phyloP scores from a whole-genome alignment of 163 green algal genomes.

The Volvox carteri region DNA sequence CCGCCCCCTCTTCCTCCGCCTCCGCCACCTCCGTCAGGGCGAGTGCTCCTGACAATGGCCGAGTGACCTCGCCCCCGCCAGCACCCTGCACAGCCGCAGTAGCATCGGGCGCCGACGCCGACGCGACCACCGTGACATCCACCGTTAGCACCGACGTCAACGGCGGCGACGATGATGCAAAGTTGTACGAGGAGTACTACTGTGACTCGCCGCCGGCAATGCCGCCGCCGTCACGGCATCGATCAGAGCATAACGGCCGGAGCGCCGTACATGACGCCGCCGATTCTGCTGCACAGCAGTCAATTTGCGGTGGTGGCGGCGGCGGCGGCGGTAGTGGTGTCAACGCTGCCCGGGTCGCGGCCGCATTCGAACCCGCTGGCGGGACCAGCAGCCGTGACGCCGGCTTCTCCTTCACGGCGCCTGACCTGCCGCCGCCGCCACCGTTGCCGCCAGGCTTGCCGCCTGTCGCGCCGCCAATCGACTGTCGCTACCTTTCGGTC shows the following conservation, averaged over 20 bases:
- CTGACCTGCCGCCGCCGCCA: constrained; percentile 2
- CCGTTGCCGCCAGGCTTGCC: constrained; percentile 27
- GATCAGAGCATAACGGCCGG: not conserved
- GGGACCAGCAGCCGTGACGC: constrained; percentile 24
- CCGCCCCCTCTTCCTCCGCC: too few species aligned
- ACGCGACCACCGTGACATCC: not conserved
- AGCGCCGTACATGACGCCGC: not conserved
- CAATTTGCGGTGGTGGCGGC: not conserved
- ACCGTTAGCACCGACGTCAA: not conserved
- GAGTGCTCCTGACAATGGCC: too few species aligned
- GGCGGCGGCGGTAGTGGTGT: not conserved
- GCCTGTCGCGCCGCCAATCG: constrained; percentile 17
- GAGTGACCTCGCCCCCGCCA: too few species aligned
- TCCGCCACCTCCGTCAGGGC: too few species aligned
- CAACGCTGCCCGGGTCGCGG: constrained; percentile 18
- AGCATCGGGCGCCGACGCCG: not conserved
- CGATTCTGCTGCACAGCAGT: not conserved
- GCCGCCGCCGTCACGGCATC: not conserved
- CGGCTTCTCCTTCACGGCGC: constrained; percentile 39
- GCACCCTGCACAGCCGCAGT: not conserved
- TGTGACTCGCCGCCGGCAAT: constrained; percentile 26
- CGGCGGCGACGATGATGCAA: constrained; percentile 15
- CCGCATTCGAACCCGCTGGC: constrained; percentile 20
- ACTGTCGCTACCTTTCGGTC: constrained; percentile 44
- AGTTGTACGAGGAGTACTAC: constrained; percentile 39